Evolutionary conservation across 2,329 filamentous ascomycete genomes (phyloP).

Genomic region (Ophiostoma himal-ulmi): DNA sequence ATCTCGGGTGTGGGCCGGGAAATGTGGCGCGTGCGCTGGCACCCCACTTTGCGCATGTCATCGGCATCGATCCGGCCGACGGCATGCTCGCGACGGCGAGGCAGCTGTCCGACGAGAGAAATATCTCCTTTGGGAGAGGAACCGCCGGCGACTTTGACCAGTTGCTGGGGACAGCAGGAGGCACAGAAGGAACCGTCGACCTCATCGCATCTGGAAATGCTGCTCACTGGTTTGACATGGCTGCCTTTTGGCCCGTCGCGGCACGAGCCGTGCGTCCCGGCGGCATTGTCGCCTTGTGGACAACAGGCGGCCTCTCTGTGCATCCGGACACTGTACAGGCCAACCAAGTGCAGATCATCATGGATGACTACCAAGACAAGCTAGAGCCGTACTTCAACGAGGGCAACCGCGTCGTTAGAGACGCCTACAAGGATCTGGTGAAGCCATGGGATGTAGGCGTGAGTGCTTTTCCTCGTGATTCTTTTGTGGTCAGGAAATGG

Average conservation of each 20-base stretch:
- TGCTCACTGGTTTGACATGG: conserved; percentile 55
- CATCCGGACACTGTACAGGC: conserved; percentile 37
- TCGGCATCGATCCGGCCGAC: conserved; percentile 47
- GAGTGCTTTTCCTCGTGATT: conserved; percentile 36
- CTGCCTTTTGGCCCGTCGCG: conserved; percentile 44
- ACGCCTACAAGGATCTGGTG: conserved; percentile 39
- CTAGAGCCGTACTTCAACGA: conserved; percentile 37
- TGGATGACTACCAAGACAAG: conserved; percentile 33
- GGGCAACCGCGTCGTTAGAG: conserved; percentile 39
- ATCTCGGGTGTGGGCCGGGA: conserved; percentile 55
- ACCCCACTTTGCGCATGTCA: conserved; percentile 39
- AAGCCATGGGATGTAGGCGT: conserved; percentile 46
- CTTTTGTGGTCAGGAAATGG: conserved; percentile 42
- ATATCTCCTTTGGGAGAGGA: conserved; percentile 38
- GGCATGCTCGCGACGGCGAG: conserved; percentile 49
- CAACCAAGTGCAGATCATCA: conserved; percentile 39
- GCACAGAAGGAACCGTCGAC: conserved; percentile 36
- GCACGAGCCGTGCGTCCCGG: conserved; percentile 44
- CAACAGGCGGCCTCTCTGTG: conserved; percentile 32
- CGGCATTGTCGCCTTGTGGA: conserved; percentile 52
- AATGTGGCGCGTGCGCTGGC: conserved; percentile 43
- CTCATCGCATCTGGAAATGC: conserved; percentile 46
- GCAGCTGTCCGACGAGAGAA: conserved; percentile 31
- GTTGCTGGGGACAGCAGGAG: conserved; percentile 23
- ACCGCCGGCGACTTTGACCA: conserved; percentile 39